A percentile compares a stretch with the other conserved stretches of the same genome.
Conservation (phyloP, 2,329 filamentous ascomycete species). For the Ascochyta rabiei region DNA sequence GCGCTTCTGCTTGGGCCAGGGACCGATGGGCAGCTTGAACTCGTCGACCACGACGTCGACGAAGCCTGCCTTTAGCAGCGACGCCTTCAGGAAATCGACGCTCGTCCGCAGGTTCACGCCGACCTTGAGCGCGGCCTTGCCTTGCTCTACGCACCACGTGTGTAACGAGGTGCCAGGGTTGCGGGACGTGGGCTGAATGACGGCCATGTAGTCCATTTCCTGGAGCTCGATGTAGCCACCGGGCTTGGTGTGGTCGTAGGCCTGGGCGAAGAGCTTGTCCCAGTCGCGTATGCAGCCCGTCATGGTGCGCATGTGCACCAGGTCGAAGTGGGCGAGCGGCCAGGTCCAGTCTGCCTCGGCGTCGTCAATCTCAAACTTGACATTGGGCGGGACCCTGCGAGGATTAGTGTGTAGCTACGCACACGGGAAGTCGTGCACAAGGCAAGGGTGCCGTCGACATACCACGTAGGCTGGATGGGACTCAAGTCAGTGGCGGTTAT, state of each 20-base stretch:
- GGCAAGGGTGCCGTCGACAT: background rate
- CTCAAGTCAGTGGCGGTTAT: slow-evolving; percentile 42
- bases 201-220: slow-evolving; percentile 39
- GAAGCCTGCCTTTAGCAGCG: slow-evolving; percentile 27
- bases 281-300: slow-evolving; percentile 61
- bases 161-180: slow-evolving; percentile 31
- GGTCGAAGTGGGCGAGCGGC: slow-evolving; percentile 60
- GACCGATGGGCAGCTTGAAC: slow-evolving; percentile 31
- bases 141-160: slow-evolving; percentile 29
- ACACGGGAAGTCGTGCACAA: too few relatives aligned
- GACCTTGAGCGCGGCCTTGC: slow-evolving; percentile 28
- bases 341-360: slow-evolving; percentile 38
- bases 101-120: slow-evolving; percentile 27
- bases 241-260: slow-evolving; percentile 51
- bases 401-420: background rate
- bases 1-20: slow-evolving; percentile 28
- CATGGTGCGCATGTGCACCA: slow-evolving; percentile 61
- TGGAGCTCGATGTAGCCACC: slow-evolving; percentile 40
- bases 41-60: slow-evolving; percentile 25
- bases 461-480: slow-evolving; percentile 43
- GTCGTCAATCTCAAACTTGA: slow-evolving; percentile 40
- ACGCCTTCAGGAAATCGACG: slow-evolving; percentile 28
- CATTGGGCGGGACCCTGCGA: slow-evolving; percentile 30
- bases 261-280: slow-evolving; percentile 54
- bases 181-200: slow-evolving; percentile 40